Evolutionary conservation across 352 stramenopile genomes (phyloP).

Genomic region (Globisporangium orthogonon): DNA sequence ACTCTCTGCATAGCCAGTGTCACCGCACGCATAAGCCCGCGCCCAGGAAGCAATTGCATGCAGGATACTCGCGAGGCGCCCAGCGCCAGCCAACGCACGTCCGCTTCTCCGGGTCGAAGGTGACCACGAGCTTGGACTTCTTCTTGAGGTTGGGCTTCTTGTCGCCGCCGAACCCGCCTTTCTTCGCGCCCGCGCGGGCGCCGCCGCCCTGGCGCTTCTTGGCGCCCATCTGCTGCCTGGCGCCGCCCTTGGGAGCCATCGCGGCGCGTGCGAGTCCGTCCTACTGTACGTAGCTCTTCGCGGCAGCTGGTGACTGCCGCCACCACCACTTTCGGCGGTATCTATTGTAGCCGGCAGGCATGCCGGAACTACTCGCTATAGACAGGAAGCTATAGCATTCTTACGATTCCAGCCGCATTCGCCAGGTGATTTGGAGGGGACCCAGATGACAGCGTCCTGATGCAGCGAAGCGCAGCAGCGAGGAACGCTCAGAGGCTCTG

Average conservation of each 20-base stretch:
- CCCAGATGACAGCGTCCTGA: no score
- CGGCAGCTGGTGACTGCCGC: neutral
- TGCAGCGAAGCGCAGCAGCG: no score
- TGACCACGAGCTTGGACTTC: slow-evolving; percentile 86
- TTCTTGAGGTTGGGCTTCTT: slow-evolving; percentile 45
- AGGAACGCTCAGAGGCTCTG: no score
- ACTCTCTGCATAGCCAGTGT: slow-evolving; percentile 36
- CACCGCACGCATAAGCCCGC: neutral
- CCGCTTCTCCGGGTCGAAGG: slow-evolving; percentile 83
- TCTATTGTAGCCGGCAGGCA: neutral
- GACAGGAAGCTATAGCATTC: no score
- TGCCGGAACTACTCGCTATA: neutral
- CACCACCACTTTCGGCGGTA: neutral
- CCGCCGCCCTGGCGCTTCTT: neutral
- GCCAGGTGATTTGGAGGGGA: no score
- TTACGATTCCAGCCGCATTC: no score
- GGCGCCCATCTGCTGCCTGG: no score
- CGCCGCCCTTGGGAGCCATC: neutral
- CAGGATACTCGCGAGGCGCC: neutral
- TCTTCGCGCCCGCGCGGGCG: neutral
- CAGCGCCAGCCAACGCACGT: slow-evolving; percentile 33
- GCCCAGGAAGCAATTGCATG: neutral
- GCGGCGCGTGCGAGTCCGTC: no score
- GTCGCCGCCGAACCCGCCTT: slow-evolving; percentile 10
- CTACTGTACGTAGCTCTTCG: neutral